Conservation (phyloP, 2,329 filamentous ascomycete genomes). For the Coniosporium tulheliwenetii region DNA sequence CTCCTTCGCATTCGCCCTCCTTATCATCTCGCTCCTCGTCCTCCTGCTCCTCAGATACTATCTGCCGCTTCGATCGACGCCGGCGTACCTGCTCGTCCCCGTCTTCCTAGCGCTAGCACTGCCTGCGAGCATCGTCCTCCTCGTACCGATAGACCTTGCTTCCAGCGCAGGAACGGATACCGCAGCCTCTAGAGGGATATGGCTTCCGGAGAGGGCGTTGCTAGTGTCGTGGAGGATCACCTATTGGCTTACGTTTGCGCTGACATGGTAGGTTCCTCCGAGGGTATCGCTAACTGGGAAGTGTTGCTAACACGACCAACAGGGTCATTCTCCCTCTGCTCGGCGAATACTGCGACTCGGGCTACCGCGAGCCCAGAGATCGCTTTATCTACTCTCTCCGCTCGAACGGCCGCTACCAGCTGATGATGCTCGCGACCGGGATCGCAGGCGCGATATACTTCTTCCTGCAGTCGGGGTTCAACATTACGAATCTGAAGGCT, state of each 20-base stretch:
- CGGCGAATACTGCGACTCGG: slow-evolving; percentile 87
- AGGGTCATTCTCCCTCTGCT: slow-evolving; percentile 86
- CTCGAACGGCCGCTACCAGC: slow-evolving; percentile 77
- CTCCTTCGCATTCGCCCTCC: slow-evolving; percentile 58
- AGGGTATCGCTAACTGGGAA: slow-evolving; percentile 1
- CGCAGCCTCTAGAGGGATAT: slow-evolving; percentile 61
- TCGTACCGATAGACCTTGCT: slow-evolving; percentile 91
- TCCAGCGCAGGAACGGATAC: slow-evolving; percentile 64
- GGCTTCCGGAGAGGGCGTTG: slow-evolving; percentile 64
- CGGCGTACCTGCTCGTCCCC: slow-evolving; percentile 75
- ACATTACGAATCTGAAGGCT: slow-evolving; percentile 59
- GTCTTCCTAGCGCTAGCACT: slow-evolving; percentile 94
- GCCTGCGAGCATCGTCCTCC: slow-evolving; percentile 75
- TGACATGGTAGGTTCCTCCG: slow-evolving; percentile 59
- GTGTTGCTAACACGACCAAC: slow-evolving; percentile 1
- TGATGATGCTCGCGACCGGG: slow-evolving; percentile 58
- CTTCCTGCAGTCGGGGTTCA: slow-evolving; percentile 60
- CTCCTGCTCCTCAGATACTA: slow-evolving; percentile 79
- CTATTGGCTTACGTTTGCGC: slow-evolving; percentile 90
- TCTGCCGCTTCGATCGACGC: slow-evolving; percentile 77
- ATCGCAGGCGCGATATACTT: slow-evolving; percentile 68
- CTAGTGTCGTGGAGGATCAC: slow-evolving; percentile 86
- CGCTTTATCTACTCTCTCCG: slow-evolving; percentile 73
- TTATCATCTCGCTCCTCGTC: slow-evolving; percentile 59
- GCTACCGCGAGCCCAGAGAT: slow-evolving; percentile 72